Base-by-base conservation (phyloP, 768 basidiomycete species). In the Mycena pura region DNA sequence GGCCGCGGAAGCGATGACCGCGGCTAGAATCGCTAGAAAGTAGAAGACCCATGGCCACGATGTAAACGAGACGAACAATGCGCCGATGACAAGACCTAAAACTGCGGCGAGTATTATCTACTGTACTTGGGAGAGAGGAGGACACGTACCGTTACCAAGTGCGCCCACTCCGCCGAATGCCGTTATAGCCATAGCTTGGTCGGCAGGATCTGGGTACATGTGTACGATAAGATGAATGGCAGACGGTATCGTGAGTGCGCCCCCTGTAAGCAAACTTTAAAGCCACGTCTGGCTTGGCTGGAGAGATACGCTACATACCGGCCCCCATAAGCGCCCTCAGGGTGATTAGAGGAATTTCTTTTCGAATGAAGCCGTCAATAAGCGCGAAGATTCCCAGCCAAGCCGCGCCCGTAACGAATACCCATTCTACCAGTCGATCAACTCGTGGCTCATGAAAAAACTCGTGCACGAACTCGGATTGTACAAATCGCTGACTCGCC, bases 41-140 rank as follows among this genome's bases (percentile, higher is more conserved):
- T 79, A 84, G 67, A 86, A 85, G 19, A 84, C 75, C 84, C 84
- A 84, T 25, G 69, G 76, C 73, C 80, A 86, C 11, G 78, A 76
- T 2, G 72, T 71, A 29, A 70, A 78, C 39, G 73, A 64, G 4
- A 79, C 77, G 41, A 84, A 74, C n/a, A 79, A 24, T 2, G 80
- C 82, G 9, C 82, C 82, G 14, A 82, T 73, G 25, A 80, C 54
- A n/a, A 81, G 66, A 1, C 81, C 81, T 40, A 78, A 58, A 5
- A 80, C 79, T 82, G 43, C 28, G 19, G 24, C 25, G 24, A 14
- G 14, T 14, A 7, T 13, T 9, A 10, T 22, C 13, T 27, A 25
- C 14, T n/a, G n/a, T 10, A 10, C 2, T 5, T 17, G 44, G 22
- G 11, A 27, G 9, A 21, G 43, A 63, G 27, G 21, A 50, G 52